A percentile compares a stretch with the other conserved stretches of the same genome.
Conservation (phyloP, 768 basidiomycete species). For the Mycena metata region DNA sequence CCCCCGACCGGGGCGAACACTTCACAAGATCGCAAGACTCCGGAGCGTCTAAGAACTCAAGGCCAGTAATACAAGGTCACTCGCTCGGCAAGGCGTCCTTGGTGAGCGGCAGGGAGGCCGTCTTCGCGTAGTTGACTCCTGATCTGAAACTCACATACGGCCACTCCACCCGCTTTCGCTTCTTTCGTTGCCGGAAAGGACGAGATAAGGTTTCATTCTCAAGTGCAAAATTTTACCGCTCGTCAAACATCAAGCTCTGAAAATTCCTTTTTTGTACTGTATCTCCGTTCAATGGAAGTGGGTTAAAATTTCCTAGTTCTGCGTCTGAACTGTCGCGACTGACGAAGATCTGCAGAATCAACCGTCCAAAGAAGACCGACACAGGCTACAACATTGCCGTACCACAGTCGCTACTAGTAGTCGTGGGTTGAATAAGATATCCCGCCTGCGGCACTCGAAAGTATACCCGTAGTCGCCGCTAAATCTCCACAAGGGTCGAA, state of each 20-base stretch:
- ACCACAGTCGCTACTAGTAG: not conserved
- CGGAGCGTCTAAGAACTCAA: too few relatives aligned
- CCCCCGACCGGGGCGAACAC: too few relatives aligned
- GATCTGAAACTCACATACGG: not conserved
- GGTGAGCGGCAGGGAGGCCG: slow-evolving; percentile 8
- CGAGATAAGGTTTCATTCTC: slow-evolving; percentile 15
- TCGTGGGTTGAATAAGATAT: not conserved
- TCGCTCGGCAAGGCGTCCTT: not conserved
- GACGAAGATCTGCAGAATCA: not conserved
- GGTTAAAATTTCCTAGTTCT: not conserved
- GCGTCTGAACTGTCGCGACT: not conserved
- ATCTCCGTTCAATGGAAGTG: too few relatives aligned
- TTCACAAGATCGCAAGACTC: too few relatives aligned
- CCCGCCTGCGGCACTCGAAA: not conserved
- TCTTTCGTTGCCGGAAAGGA: not conserved
- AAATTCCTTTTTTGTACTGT: too few relatives aligned
- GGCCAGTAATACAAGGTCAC: too few relatives aligned
- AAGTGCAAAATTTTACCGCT: not conserved
- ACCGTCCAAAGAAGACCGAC: not conserved
- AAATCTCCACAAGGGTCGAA: too few relatives aligned
- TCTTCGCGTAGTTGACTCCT: not conserved
- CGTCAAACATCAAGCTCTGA: not conserved
- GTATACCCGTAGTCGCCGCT: too few relatives aligned
- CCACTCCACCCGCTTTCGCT: not conserved
- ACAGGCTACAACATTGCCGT: not conserved